Base-by-base conservation (phyloP, 2,329 filamentous ascomycete species). In the Epichloe gansuensis region DNA sequence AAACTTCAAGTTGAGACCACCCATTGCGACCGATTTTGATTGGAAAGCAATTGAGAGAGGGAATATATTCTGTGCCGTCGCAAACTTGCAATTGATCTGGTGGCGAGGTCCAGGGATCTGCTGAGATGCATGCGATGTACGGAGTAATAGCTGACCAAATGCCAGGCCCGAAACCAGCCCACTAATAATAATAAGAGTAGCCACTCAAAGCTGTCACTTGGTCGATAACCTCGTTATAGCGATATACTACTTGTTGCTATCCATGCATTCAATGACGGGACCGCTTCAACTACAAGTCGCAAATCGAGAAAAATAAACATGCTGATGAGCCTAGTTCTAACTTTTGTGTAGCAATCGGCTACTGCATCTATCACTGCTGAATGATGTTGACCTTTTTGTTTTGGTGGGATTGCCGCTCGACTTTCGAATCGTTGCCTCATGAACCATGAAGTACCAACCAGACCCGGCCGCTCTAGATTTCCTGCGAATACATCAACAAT, bases 1-100 rank as follows among this genome's bases (percentile, higher is more conserved):
- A 91, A 59, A 96, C 82, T 75, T 97, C 54, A 97, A 80, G 69
- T 95, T 96, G 31, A 91, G 80, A 51, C 91, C 89, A 50, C 81
- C 88, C 82, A 95, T 83, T 17, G 42, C 15, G 42, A 34, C 11
- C 13, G 11, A 2, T 9, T 37, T 21, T 35, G 12, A 15, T 66
- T 62, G 71, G 63, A 53, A 12, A 15, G 23, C 12, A 17, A 35
- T 7, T 28, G 17, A 4, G 13, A 12, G 15, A 28, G 5, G 35
- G 15, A 21, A 15, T 25, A 37, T 37, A 12, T 8, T 9, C 12
- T 38, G 25, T 41, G 35, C 7, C 35, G 17, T 43, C 35, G 43
- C 25, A 21, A 31, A n/a, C 25, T 34, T 39, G 50, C 12, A 38
- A 37, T 34, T 42, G 47, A 25, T 21, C 37, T 41, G 34, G 35